Evolutionary conservation across 1,284 basidiomycete species (phyloP).

Genomic region (Pisolithus thermaeus): DNA sequence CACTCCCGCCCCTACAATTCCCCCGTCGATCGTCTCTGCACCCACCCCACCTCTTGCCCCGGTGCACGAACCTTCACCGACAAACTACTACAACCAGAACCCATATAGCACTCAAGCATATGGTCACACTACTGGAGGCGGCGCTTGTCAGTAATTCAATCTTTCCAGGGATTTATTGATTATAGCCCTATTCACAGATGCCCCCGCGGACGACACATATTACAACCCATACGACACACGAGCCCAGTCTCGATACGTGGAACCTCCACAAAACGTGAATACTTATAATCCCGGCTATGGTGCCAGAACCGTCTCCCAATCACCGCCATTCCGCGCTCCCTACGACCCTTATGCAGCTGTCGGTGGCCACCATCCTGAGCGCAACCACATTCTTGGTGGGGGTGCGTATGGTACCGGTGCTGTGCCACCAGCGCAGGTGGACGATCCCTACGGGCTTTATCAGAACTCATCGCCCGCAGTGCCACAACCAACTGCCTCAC

Average conservation of each 20-base stretch:
- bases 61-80: slow-evolving; percentile 17
- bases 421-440: slow-evolving; percentile 29
- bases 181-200: slow-evolving; percentile 35
- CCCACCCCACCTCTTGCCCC: slow-evolving; percentile 19
- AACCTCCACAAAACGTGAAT: slow-evolving; percentile 34
- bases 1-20: slow-evolving; percentile 8
- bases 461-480: slow-evolving; percentile 15
- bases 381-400: slow-evolving; percentile 53
- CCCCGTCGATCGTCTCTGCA: not conserved
- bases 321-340: slow-evolving; percentile 25
- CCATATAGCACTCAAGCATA: slow-evolving; percentile 39
- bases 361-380: slow-evolving; percentile 35
- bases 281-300: slow-evolving; percentile 34
- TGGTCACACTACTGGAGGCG: slow-evolving; percentile 48
- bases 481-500: slow-evolving; percentile 23
- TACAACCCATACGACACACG: slow-evolving; percentile 46
- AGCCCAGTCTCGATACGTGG: slow-evolving; percentile 23
- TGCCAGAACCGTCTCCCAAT: slow-evolving; percentile 15
- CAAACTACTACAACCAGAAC: slow-evolving; percentile 25
- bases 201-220: slow-evolving; percentile 45
- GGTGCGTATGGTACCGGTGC: slow-evolving; percentile 48
- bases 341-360: slow-evolving; percentile 29
- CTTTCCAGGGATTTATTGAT: not conserved
- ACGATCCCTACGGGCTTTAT: slow-evolving; percentile 22
- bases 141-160: slow-evolving; percentile 45